phyloP scores from a whole-genome alignment of 2,329 filamentous ascomycete species.

The Peltaster fructicola region DNA sequence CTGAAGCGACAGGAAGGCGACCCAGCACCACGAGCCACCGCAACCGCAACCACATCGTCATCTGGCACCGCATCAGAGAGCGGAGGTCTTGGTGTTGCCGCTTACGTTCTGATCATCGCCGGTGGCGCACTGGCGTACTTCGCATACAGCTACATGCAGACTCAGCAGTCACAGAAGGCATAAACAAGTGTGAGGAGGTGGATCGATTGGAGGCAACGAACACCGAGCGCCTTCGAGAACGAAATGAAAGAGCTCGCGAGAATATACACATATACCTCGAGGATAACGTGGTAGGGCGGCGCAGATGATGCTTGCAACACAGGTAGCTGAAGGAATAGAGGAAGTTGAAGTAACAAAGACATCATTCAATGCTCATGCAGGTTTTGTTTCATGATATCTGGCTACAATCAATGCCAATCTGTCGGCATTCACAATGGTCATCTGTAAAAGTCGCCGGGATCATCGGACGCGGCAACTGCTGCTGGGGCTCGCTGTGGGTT shows the following conservation, averaged over 20 bases:
- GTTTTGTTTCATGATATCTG: not conserved
- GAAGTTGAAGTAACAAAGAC: too few relatives aligned
- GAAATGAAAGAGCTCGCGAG: too few relatives aligned
- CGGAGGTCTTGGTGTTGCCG: slow-evolving; percentile 49
- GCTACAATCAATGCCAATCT: too few relatives aligned
- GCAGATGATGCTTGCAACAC: too few relatives aligned
- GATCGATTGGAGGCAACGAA: too few relatives aligned
- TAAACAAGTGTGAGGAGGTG: slow-evolving; percentile 6
- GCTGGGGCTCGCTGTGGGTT: slow-evolving; percentile 8
- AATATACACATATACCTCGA: too few relatives aligned
- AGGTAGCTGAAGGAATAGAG: too few relatives aligned
- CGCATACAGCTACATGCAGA: slow-evolving; percentile 72
- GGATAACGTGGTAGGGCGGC: too few relatives aligned
- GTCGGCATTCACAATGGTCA: slow-evolving; percentile 5
- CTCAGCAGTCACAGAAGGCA: slow-evolving; percentile 24
- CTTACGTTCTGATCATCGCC: slow-evolving; percentile 66
- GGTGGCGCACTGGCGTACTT: slow-evolving; percentile 62
- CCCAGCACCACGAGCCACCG: slow-evolving; percentile 40
- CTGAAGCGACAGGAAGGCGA: slow-evolving; percentile 44
- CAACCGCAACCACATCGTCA: slow-evolving; percentile 32
- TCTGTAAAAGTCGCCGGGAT: slow-evolving; percentile 20
- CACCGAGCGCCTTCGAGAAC: too few relatives aligned
- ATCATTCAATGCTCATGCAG: not conserved
- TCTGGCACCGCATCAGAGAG: slow-evolving; percentile 25
- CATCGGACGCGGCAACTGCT: slow-evolving; percentile 10